Base-by-base conservation (phyloP, 176 grass and related monocot genomes). In the Miscanthus lutarioriparius region DNA sequence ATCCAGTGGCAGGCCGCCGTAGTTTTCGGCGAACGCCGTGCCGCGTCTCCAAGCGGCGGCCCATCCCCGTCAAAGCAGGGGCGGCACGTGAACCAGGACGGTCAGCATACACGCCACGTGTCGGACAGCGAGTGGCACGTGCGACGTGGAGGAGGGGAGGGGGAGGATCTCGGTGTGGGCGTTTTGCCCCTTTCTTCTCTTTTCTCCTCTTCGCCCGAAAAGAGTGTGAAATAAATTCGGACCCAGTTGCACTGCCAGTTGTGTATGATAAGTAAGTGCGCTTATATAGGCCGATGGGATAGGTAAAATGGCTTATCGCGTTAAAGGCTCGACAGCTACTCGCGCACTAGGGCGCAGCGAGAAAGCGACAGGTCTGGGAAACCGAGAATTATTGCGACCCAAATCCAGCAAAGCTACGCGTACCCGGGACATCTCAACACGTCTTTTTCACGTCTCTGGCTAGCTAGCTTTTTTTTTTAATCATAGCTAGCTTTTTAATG, bases 231-330 rank as follows among this genome's bases (percentile, higher is more conserved):
- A 82, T 72, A 37, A 88, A 88, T 75, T 16, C 33, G 20, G 47
- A 71, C 75, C 74, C 62, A 36, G 69, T 19, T 13, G 65, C 48
- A 64, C 58, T 36, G 68, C 85, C 87, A 88, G 76, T 76, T 88
- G 83, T n/a, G n/a, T 81, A 15, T 28, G 79, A 90, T 80, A 92
- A 35, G 75, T 0, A 0, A 0, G 0, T 0, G 0, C 0, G 0
- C 85, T 54, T 92, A 95, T 90, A 72, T 88, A 27, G 2, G 35
- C 2, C 0, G 16, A n/a, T 0, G 0, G 41, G 64, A 95, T 84
- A 95, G 0, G 85, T 0, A 0, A 0, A 0, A 0, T 0, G 0
- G 0, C 40, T 28, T 95, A 91, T 85, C 65, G 9, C 0, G 16
- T 19, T 78, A 71, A 67, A 80, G 83, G 72, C 76, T 85, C 35